A percentile compares a stretch with the other conserved stretches of the same genome.
Conservation (phyloP, 768 basidiomycete genomes). For the Podaxis sp. region DNA sequence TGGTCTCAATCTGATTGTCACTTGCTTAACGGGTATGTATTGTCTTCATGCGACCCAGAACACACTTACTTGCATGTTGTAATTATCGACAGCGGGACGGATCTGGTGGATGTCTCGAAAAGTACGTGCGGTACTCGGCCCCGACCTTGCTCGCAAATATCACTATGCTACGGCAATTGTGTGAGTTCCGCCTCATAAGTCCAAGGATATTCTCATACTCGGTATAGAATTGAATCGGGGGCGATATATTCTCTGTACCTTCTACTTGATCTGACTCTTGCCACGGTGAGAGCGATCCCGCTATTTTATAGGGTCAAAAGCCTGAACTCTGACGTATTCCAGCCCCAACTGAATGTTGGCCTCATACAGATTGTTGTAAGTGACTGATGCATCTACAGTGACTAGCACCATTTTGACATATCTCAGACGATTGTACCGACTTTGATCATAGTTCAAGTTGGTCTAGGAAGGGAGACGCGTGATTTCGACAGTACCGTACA, state of each 20-base stretch:
- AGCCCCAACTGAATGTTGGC: neutral
- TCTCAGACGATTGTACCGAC: conserved; percentile 1
- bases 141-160: neutral
- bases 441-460: conserved; percentile 7
- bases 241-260: conserved; percentile 1
- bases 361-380: conserved; percentile 11
- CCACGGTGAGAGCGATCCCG: neutral
- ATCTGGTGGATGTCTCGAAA: conserved; percentile 6
- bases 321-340: neutral
- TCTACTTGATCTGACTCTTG: neutral
- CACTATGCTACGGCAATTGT: neutral
- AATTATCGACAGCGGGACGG: neutral
- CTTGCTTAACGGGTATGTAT: conserved; percentile 31
- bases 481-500: neutral
- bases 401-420: neutral
- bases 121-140: neutral
- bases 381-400: neutral
- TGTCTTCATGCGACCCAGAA: neutral
- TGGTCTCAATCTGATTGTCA: conserved; percentile 33
- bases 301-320: neutral
- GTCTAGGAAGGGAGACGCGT: conserved; percentile 3
- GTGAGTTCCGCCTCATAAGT: neutral
- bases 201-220: neutral
- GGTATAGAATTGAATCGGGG: neutral
- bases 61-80: neutral